These are phyloP conservation scores for Pyrrhoderma lamaoense DNA, from an alignment of 1,284 basidiomycete genomes.

Conservation along the genomic window DNA sequence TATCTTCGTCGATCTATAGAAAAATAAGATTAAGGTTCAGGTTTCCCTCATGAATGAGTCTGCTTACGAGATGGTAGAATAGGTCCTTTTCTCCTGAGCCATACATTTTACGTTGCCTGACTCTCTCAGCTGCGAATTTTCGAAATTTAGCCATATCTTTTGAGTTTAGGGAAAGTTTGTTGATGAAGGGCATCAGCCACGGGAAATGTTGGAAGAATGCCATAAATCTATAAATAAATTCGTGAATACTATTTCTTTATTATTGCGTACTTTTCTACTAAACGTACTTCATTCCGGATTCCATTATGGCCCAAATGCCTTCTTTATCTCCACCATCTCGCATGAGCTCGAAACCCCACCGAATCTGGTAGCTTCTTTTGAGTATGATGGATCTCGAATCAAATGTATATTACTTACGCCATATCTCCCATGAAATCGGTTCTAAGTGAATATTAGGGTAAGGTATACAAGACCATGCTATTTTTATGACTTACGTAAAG, in stretches of 20 bases:
- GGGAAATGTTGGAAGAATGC: conserved; percentile 11
- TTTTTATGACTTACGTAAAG: conserved; percentile 7
- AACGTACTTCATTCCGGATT: conserved; percentile 5
- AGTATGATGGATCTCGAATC: background rate
- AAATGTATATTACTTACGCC: conserved; percentile 20
- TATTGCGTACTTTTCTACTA: background rate
- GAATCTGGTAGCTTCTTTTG: conserved; percentile 22
- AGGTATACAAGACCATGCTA: conserved; percentile 25
- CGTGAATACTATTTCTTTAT: background rate
- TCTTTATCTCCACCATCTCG: conserved; percentile 21
- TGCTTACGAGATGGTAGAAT: conserved; percentile 32
- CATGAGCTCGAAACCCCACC: conserved; percentile 26
- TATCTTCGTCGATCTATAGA: conserved; percentile 27
- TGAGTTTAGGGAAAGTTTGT: background rate
- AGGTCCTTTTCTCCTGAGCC: conserved; percentile 30
- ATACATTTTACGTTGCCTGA: conserved; percentile 8
- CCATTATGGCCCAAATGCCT: conserved; percentile 1
- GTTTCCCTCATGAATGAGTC: background rate
- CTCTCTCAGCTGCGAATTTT: background rate
- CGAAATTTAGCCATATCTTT: background rate
- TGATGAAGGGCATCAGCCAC: conserved; percentile 6
- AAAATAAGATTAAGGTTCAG: background rate
- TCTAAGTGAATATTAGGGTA: conserved; percentile 27
- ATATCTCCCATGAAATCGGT: conserved; percentile 36
- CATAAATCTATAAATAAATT: background rate